Percentiles rank a stretch among this genome's conserved stretches.
These are phyloP conservation scores for Cavenderia fasciculata DNA, from an alignment of 78 protist genomes.

Conservation along the genomic window DNA sequence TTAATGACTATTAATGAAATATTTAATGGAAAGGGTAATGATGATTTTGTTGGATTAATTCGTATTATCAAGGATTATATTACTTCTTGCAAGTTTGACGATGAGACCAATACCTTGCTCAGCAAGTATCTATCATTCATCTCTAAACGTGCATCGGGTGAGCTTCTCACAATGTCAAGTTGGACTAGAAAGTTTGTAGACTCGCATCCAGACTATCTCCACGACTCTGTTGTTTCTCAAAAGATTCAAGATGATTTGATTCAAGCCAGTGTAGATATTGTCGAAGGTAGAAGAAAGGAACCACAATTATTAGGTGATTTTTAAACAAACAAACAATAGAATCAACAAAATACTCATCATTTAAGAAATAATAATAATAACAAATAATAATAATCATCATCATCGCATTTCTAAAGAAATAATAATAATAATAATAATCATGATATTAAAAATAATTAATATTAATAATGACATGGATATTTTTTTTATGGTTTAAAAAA, in stretches of 20 bases:
- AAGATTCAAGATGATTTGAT: slow-evolving; percentile 86
- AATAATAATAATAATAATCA: too few relatives aligned
- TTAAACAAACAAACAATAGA: too few relatives aligned
- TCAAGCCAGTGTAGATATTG: slow-evolving; percentile 22
- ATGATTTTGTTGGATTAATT: slow-evolving; percentile 12
- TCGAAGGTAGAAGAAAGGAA: background rate
- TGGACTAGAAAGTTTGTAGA: slow-evolving; percentile 83
- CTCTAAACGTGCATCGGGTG: slow-evolving; percentile 56
- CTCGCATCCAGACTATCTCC: slow-evolving; percentile 85
- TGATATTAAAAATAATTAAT: too few relatives aligned
- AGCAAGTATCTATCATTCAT: slow-evolving; percentile 36
- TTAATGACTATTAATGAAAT: slow-evolving; percentile 73
- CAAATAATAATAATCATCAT: too few relatives aligned
- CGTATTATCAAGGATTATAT: slow-evolving; percentile 1
- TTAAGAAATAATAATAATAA: too few relatives aligned
- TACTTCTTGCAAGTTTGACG: background rate
- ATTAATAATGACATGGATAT: too few relatives aligned
- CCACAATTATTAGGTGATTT: slow-evolving; percentile 27
- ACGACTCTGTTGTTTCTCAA: slow-evolving; percentile 86
- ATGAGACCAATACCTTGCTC: slow-evolving; percentile 2
- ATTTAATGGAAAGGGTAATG: slow-evolving; percentile 53
- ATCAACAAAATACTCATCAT: too few relatives aligned
- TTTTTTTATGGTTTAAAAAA: too few relatives aligned
- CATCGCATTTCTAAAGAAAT: too few relatives aligned
- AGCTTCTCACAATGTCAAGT: slow-evolving; percentile 81